phyloP scores from a whole-genome alignment of 805 yeast genomes.

The Yarrowia deformans region DNA sequence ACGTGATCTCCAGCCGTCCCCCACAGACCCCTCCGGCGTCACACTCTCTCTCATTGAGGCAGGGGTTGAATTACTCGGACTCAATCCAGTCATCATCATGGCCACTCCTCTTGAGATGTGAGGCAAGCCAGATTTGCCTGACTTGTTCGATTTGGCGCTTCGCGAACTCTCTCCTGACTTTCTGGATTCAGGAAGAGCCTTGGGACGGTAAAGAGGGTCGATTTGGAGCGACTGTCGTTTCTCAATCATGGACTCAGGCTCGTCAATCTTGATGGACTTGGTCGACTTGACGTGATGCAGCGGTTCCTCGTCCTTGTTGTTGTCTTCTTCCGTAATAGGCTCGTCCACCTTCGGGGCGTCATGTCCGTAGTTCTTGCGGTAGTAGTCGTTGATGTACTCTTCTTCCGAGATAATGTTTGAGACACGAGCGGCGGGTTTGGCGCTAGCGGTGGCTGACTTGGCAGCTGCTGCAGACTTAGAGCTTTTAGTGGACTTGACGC shows the following conservation, averaged over 20 bases:
- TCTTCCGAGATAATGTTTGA: conserved; percentile 1
- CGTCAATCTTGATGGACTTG: conserved; percentile 17
- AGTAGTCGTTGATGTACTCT: conserved; percentile 12
- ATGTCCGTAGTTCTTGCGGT: background rate
- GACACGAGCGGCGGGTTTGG: background rate
- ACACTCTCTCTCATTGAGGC: background rate
- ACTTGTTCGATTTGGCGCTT: conserved; percentile 7
- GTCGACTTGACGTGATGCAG: conserved; percentile 3
- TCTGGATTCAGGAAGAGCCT: conserved; percentile 4
- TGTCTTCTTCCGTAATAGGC: background rate
- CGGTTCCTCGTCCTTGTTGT: background rate
- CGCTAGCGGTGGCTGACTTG: background rate
- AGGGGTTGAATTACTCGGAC: conserved; percentile 2
- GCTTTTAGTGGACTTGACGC: background rate
- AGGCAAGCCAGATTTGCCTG: background rate
- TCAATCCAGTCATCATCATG: conserved; percentile 24
- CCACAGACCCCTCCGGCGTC: background rate
- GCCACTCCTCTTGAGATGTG: conserved; percentile 13
- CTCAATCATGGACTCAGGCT: background rate
- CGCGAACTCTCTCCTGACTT: conserved; percentile 4
- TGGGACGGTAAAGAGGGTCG: conserved; percentile 3
- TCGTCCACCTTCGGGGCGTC: background rate
- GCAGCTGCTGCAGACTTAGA: background rate
- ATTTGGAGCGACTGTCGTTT: background rate
- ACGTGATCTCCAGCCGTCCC: conserved; percentile 7